Evolutionary conservation across 2,329 filamentous ascomycete genomes (phyloP).

Genomic region (Exserohilum rostratum): DNA sequence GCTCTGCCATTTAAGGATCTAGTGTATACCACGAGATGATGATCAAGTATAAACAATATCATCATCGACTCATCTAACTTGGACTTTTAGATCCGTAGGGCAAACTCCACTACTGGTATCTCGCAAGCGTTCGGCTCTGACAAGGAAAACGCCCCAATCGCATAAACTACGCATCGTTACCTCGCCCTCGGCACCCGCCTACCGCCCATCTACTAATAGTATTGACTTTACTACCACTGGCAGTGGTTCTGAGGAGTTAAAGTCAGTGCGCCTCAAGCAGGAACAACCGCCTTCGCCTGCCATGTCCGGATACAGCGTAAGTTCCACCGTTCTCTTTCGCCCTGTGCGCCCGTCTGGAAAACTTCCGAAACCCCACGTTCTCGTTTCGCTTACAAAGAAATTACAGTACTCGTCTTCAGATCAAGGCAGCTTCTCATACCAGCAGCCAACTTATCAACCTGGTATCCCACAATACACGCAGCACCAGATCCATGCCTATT

Average conservation of each 20-base stretch:
- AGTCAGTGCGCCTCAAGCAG: slow-evolving; percentile 22
- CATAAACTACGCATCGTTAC: slow-evolving; percentile 18
- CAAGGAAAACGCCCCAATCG: slow-evolving; percentile 9
- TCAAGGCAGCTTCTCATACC: slow-evolving; percentile 27
- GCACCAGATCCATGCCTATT: slow-evolving; percentile 38
- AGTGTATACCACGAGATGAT: slow-evolving; percentile 2
- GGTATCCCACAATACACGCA: slow-evolving; percentile 41
- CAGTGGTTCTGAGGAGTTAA: slow-evolving; percentile 10
- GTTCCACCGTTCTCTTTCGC: background rate
- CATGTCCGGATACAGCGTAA: slow-evolving; percentile 37
- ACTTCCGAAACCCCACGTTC: background rate
- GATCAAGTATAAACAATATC: background rate
- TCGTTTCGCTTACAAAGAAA: background rate
- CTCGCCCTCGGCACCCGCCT: slow-evolving; percentile 18
- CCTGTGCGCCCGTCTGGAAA: background rate
- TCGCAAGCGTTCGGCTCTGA: background rate
- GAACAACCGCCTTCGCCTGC: slow-evolving; percentile 25
- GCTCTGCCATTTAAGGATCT: slow-evolving; percentile 16
- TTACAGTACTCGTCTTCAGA: slow-evolving; percentile 30
- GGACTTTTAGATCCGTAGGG: slow-evolving; percentile 12
- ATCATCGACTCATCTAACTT: slow-evolving; percentile 3
- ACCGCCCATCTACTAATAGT: slow-evolving; percentile 17
- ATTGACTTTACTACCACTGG: slow-evolving; percentile 7
- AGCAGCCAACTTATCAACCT: slow-evolving; percentile 17
- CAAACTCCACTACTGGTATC: slow-evolving; percentile 7